Evolutionary conservation across 2,329 filamentous ascomycete genomes (phyloP), one percentile per base, ranked within the genome.

Genomic region (Fusarium sp.): DNA sequence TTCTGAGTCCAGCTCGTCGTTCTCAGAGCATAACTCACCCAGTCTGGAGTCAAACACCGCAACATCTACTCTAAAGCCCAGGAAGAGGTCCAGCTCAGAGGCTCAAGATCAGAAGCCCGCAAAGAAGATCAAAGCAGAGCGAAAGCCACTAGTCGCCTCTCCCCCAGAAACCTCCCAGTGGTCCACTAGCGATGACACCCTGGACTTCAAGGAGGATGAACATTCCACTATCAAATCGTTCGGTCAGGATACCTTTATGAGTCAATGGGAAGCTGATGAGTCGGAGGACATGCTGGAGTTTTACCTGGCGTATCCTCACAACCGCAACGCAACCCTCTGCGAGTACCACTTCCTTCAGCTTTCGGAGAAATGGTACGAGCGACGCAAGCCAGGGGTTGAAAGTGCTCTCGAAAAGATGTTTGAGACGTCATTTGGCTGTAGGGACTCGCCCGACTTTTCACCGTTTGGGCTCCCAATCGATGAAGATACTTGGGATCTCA

Each of bases 281-380:
- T 25, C 20, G 34, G 16, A 58, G 23, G 45, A 27, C 13, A 48
- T 20, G 30, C 50, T 76, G 11, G 71, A 76, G 32, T 67, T 62
- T 58, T 75, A 72, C 48, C 74, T 72, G 23, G 74, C 68, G 30
- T 75, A 75, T 57, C 74, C 74, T 50, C 74, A 76, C 20, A 67
- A 74, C 41, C 68, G 39, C 18, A n/a, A 48, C 23, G 62, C 74
- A 25, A 72, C 74, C n/a, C 64, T 76, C 32, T 76, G 74, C 7
- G 30, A 37, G 8, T 9, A 7, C 10, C 74, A 76, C 37, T 74
- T 76, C 10, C 32, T 70, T n/a, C 13, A 34, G 6, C 71, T 76
- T 30, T 57, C 66, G 34, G 69, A 67, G 27, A n/a, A 27, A 8
- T 76, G 74, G 74, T 76, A 70, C 32, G 20, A 50, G 41, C 62